Evolutionary conservation across 2,329 filamentous ascomycete genomes (phyloP).

Genomic region (Septoria petroselini): DNA sequence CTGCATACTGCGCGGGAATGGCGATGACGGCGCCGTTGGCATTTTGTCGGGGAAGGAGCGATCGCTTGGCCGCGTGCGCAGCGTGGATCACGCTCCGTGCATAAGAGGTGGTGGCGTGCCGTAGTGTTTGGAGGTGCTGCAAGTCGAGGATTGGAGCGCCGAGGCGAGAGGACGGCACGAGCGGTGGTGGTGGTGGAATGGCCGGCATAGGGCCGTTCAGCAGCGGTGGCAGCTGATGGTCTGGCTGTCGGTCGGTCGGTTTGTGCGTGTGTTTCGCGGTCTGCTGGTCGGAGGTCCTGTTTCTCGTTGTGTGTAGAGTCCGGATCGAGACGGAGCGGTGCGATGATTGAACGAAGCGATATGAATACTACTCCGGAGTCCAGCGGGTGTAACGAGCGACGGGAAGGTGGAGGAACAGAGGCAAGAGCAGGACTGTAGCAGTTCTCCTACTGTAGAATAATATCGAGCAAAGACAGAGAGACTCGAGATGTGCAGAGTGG

Average conservation of each 20-base stretch:
- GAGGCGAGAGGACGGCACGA: constrained; percentile 1
- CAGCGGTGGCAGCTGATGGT: neutral
- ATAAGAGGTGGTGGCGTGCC: constrained; percentile 8
- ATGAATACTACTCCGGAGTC: no score
- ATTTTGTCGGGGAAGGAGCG: constrained; percentile 25
- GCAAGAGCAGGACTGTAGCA: no score
- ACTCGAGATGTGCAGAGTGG: no score
- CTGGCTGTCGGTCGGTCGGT: neutral
- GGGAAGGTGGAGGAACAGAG: no score
- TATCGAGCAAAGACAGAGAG: no score
- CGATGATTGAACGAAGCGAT: no score
- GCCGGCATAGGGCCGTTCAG: constrained; percentile 16
- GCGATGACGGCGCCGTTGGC: constrained; percentile 17
- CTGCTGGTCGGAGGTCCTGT: no score
- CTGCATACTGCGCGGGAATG: constrained; percentile 53
- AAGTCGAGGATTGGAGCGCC: constrained; percentile 33
- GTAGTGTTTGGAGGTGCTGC: constrained; percentile 22
- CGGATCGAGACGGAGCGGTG: no score
- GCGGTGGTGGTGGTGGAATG: constrained; percentile 22
- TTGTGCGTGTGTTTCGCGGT: no score
- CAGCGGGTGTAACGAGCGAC: no score
- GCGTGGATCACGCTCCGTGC: constrained; percentile 12
- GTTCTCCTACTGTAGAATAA: no score
- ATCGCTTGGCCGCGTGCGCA: constrained; percentile 9
- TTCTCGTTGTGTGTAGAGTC: no score